Base-by-base conservation (phyloP, 257 asterid species). In the Verbascum thapsus region DNA sequence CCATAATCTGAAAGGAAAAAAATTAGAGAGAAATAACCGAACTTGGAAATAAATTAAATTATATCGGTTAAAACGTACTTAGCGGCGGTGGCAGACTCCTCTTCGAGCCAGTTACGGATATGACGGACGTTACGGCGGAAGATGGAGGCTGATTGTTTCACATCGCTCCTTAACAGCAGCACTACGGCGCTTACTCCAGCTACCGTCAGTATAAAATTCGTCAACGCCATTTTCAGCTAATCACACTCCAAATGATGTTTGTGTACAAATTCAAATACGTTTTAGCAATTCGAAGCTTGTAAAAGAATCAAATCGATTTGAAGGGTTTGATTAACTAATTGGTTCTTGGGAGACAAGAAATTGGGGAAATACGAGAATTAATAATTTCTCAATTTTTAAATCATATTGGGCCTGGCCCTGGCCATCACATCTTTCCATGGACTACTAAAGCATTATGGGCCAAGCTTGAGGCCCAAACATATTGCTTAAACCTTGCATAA, bases 61-160 rank as follows among this genome's bases (percentile, higher is more conserved):
- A 41, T 26, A 8, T 6, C 16, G 54, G 2, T 18, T 0, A 50
- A 18, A 41, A 43, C 76, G 58, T 80, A 88, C 96, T 83, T 83
- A 39, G 91, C 78, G 37, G 85, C 85, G 1, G 87, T 10, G 17
- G 81, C 23, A 8, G 95, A 85, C 53, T 85, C 95, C 60, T 85
- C 87, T 70, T 85, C 94, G 16, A 88, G 81, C 96, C 96, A 88
- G 20, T 64, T 67, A 30, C 91, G 91, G 66, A 88, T 79, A 5
- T 85, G 96, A 10, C 78, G 76, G 47, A 79, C 75, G 67, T 88
- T 88, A 8, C 89, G 89, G 73, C 88, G 82, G 78, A 85, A 85
- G 55, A 83, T 81, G 66, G 85, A 0, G 63, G 89, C 95, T 4
- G 95, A 81, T 16, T 83, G 87, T 59, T 78, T 85, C 26, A 85